These are phyloP conservation scores for Pythium phragmiticola DNA, from an alignment of 352 stramenopile species.

Conservation along the genomic window DNA sequence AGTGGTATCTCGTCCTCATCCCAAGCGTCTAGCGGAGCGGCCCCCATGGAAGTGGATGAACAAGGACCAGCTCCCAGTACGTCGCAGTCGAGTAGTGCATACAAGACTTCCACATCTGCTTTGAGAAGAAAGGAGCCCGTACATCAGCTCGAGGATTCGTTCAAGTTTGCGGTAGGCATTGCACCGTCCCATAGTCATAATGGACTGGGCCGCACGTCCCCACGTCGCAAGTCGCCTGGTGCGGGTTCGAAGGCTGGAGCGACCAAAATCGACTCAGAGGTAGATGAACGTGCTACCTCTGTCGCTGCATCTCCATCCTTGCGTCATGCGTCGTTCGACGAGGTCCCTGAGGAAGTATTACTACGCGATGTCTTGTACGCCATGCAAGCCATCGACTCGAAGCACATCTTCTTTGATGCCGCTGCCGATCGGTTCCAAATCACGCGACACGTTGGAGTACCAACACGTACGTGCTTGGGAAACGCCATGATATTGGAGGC, in stretches of 20 bases:
- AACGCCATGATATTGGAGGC: neutral
- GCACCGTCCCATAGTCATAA: constrained; percentile 24
- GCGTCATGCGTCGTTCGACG: constrained; percentile 46
- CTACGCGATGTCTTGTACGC: constrained; percentile 90
- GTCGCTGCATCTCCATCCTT: constrained; percentile 4
- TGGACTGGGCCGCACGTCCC: constrained; percentile 17
- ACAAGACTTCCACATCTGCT: neutral
- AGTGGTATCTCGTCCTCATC: neutral
- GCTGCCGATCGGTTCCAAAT: constrained; percentile 80
- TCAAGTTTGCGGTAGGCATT: constrained; percentile 75
- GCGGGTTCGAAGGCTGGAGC: constrained; percentile 27
- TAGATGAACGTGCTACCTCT: neutral
- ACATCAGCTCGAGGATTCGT: constrained; percentile 73
- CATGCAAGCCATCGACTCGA: constrained; percentile 92
- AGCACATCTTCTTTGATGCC: constrained; percentile 84
- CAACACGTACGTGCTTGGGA: constrained; percentile 55
- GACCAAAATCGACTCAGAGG: constrained; percentile 22
- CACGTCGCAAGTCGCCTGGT: constrained; percentile 20
- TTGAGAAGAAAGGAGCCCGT: constrained; percentile 29
- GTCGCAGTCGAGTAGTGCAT: neutral
- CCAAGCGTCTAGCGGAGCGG: neutral
- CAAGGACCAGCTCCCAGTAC: neutral
- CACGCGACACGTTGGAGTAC: constrained; percentile 66
- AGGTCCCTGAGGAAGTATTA: constrained; percentile 84
- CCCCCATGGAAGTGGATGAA: constrained; percentile 29